Evolutionary conservation across 331 rosid genomes (phyloP), one percentile per base, ranked within the genome.

Genomic region (Malus hybrid): DNA sequence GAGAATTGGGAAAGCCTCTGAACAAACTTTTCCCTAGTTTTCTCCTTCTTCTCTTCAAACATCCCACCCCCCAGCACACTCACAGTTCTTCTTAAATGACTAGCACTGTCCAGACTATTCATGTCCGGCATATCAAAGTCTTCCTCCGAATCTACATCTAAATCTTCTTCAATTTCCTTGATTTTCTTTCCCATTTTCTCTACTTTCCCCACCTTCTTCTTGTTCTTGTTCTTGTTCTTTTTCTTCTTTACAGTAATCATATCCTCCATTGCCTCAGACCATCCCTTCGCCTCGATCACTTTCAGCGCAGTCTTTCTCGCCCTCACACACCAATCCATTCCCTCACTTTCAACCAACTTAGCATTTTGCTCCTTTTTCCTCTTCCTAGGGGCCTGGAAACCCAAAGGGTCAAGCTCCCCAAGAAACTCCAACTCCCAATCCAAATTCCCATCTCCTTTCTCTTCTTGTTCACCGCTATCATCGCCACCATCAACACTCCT

Each of bases 291-390:
- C 74, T 90, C 87, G 72, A 91, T 88, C 15, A 90, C 81, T 54
- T 82, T 81, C 46, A 94, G 85, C 2, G 99, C 97, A 57, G 81
- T 69, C 82, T 85, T 82, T 80, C 97, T 87, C 20, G 99, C 97
- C 76, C 90, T 87, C 79, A 80, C 72, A 63, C 96, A 90, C 99
- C 99, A 94, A 70, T 88, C 99, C 97, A 90, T 91, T 70, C 82
- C 88, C 33, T 86, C 90, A 36, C 81, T 76, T 27, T 88, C 83
- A 77, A 87, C 80, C 76, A 92, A 20, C 84, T 68, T 80, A 10
- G 88, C 84, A 27, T 34, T 79, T 65, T 81, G 84, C 42, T 77
- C 84, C 67, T 85, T 87, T 29, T 55, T 90, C 76, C 79, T 87
- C 82, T 88, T 91, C 80, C 80, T 83, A 15, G 96, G 95, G 73